Conservation (phyloP, 2,329 filamentous ascomycete genomes). For the Bretziella fagacearum region DNA sequence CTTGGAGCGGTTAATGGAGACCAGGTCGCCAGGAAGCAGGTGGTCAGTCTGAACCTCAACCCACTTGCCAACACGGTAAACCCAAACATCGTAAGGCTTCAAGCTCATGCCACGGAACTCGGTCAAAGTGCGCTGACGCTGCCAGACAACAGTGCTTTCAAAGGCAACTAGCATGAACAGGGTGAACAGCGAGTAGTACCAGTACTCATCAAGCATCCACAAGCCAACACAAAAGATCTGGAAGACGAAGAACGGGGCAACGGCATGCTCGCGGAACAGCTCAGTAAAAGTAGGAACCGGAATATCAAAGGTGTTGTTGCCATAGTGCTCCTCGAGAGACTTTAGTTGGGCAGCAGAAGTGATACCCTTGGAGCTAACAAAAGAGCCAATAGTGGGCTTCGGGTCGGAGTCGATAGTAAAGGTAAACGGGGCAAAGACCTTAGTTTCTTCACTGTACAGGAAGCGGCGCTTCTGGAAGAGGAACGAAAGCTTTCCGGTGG, state of each 20-base stretch:
- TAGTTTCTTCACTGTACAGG: slow-evolving; percentile 55
- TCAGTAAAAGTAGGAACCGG: slow-evolving; percentile 91
- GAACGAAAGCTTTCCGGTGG: slow-evolving; percentile 67
- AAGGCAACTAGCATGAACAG: slow-evolving; percentile 96
- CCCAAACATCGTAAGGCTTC: slow-evolving; percentile 91
- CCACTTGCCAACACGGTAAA: slow-evolving; percentile 78
- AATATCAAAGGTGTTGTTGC: slow-evolving; percentile 91
- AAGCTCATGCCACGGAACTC: slow-evolving; percentile 99
- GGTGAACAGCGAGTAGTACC: slow-evolving; percentile 99
- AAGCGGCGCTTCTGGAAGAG: slow-evolving; percentile 97
- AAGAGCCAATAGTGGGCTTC: slow-evolving; percentile 59
- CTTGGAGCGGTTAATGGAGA: slow-evolving; percentile 83
- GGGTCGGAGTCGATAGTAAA: slow-evolving; percentile 77
- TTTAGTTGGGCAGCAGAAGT: slow-evolving; percentile 57
- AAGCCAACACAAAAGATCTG: slow-evolving; percentile 96
- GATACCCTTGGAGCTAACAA: slow-evolving; percentile 68
- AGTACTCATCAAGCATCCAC: slow-evolving; percentile 98
- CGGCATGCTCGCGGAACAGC: slow-evolving; percentile 94
- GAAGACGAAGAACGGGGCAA: slow-evolving; percentile 98
- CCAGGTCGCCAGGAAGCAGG: slow-evolving; percentile 81
- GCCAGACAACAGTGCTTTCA: slow-evolving; percentile 98
- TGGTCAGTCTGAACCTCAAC: slow-evolving; percentile 76
- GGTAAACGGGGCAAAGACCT: slow-evolving; percentile 62
- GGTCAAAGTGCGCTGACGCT: slow-evolving; percentile 83
- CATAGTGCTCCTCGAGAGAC: slow-evolving; percentile 79